Evolutionary conservation across 1,139 yeast genomes (phyloP).

Genomic region (Suhomyces bolitotheri): DNA sequence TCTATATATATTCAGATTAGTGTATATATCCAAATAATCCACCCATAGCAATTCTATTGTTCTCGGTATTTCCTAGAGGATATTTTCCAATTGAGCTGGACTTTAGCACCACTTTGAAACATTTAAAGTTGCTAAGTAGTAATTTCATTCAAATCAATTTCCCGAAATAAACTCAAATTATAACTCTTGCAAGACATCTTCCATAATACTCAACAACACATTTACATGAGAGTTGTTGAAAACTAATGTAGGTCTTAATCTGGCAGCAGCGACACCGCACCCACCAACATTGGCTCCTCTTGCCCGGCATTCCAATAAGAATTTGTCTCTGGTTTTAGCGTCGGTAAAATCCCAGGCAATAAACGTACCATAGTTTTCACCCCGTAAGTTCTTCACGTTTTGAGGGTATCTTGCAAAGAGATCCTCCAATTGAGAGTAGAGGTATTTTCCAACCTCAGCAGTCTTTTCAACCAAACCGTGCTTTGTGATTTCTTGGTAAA

Average conservation of each 20-base stretch:
- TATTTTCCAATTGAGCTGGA: too few relatives aligned
- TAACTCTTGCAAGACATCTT: slow-evolving; percentile 25
- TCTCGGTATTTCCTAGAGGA: too few relatives aligned
- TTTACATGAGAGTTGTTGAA: slow-evolving; percentile 71
- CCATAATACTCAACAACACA: slow-evolving; percentile 50
- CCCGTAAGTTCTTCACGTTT: slow-evolving; percentile 56
- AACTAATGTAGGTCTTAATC: slow-evolving; percentile 71
- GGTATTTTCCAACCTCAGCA: slow-evolving; percentile 59
- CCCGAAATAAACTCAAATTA: too few relatives aligned
- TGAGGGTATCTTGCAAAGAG: slow-evolving; percentile 47
- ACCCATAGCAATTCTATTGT: too few relatives aligned
- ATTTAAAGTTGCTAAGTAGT: too few relatives aligned
- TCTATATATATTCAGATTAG: too few relatives aligned
- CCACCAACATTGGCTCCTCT: slow-evolving; percentile 74
- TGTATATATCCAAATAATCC: too few relatives aligned
- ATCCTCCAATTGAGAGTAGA: slow-evolving; percentile 47
- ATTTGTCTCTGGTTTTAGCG: slow-evolving; percentile 48
- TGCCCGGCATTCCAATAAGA: slow-evolving; percentile 50
- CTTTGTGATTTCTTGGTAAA: slow-evolving; percentile 56
- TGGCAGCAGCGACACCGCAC: slow-evolving; percentile 62
- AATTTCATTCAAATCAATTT: too few relatives aligned
- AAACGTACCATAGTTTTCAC: slow-evolving; percentile 67
- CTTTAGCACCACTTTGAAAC: too few relatives aligned
- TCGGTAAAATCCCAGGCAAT: slow-evolving; percentile 70
- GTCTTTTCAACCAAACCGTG: slow-evolving; percentile 53